Base-by-base conservation (phyloP, 116 monocot genomes). In the Cymodocea nodosa region DNA sequence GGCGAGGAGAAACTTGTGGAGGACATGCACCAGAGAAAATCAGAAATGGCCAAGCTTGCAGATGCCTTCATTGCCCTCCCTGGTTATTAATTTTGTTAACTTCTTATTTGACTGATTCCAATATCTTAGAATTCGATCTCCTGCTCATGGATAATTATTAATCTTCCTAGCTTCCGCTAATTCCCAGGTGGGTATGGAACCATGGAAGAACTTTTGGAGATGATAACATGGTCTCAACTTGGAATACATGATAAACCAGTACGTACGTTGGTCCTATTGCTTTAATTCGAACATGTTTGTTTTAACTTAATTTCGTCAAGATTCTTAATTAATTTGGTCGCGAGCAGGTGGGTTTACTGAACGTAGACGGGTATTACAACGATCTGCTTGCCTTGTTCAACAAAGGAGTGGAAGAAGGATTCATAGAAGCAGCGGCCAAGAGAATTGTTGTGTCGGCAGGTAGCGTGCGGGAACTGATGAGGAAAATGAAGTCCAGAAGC, bases 51-150 rank as follows among this genome's bases (percentile, higher is more conserved):
- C 23, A 89, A 77, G 61, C 69, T 76, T 73, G 73, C 89, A 15
- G 85, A 85, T 76, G 83, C 89, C 49, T 89, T 89, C 74, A 85
- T 89, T 71, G 89, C 89, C 13, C 89, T 85, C 65, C 89, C 89
- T 73, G 89, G 89, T 85, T n/a, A n/a, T n/a, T n/a, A n/a, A n/a
- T n/a, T n/a, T n/a, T n/a, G n/a, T n/a, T n/a, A n/a, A n/a, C n/a
- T n/a, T n/a, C n/a, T n/a, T n/a, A n/a, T n/a, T n/a, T n/a, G n/a
- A n/a, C n/a, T n/a, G n/a, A n/a, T n/a, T n/a, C n/a, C n/a, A n/a
- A n/a, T n/a, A n/a, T n/a, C n/a, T n/a, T n/a, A n/a, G n/a, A n/a
- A n/a, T n/a, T n/a, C n/a, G n/a, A n/a, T n/a, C n/a, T n/a, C n/a
- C n/a, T n/a, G n/a, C n/a, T n/a, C n/a, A n/a, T n/a, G n/a, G n/a